Evolutionary conservation across 257 asterid species (phyloP).

Genomic region (Solanum chmielewskii): DNA sequence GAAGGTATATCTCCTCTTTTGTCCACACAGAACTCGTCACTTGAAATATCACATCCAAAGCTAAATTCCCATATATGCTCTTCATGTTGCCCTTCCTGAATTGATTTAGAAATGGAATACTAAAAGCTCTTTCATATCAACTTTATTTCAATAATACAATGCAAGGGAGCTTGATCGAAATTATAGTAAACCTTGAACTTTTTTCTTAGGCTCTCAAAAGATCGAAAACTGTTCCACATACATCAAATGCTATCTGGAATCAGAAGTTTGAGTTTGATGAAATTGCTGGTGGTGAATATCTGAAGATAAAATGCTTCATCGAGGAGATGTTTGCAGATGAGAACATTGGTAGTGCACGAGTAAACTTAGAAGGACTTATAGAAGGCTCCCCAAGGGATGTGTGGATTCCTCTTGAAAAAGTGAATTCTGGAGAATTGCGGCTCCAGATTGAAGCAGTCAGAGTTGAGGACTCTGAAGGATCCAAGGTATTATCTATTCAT

Average conservation of each 20-base stretch:
- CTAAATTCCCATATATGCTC: background rate
- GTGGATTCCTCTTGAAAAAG: slow-evolving; percentile 83
- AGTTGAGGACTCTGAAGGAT: slow-evolving; percentile 38
- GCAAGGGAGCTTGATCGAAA: background rate
- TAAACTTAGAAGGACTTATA: slow-evolving; percentile 82
- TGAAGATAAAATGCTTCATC: slow-evolving; percentile 64
- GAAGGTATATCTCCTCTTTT: slow-evolving; percentile 42
- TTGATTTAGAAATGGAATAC: background rate
- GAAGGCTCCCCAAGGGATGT: slow-evolving; percentile 81
- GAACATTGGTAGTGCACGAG: slow-evolving; percentile 89
- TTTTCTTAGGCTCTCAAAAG: slow-evolving; percentile 42
- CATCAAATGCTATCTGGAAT: slow-evolving; percentile 73
- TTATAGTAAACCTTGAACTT: background rate
- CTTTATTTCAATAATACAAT: background rate
- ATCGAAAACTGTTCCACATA: slow-evolving; percentile 54
- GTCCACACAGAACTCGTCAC: background rate
- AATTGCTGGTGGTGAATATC: slow-evolving; percentile 76
- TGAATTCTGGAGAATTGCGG: slow-evolving; percentile 74
- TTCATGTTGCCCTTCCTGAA: background rate
- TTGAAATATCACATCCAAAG: background rate
- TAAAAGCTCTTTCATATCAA: background rate
- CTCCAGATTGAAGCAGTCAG: slow-evolving; percentile 73
- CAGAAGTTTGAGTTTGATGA: slow-evolving; percentile 93
- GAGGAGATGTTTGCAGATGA: slow-evolving; percentile 90
- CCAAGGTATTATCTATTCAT: slow-evolving; percentile 34